These are phyloP conservation scores for Ascochyta rabiei DNA, from an alignment of 2,329 filamentous ascomycete genomes.

Conservation along the genomic window DNA sequence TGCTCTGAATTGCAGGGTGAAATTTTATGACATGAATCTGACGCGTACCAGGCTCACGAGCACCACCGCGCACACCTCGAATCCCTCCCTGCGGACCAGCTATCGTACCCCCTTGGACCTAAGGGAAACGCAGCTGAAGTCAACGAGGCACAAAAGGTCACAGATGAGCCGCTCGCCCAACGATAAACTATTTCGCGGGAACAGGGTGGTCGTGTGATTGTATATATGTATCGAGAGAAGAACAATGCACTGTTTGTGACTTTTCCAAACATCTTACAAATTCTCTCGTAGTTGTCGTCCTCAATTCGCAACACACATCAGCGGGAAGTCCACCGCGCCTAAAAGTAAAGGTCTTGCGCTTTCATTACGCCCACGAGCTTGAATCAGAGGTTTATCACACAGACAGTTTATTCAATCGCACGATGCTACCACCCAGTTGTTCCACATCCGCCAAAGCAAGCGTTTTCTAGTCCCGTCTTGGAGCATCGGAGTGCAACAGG, in stretches of 20 bases:
- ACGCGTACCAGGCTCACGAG: constrained; percentile 75
- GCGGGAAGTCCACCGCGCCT: no score
- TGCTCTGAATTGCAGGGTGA: neutral
- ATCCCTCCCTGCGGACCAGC: constrained; percentile 76
- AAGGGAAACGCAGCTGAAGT: constrained; percentile 65
- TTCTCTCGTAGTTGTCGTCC: no score
- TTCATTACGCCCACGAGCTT: no score
- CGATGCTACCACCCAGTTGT: no score
- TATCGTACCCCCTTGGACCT: constrained; percentile 79
- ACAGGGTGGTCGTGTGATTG: constrained; percentile 13
- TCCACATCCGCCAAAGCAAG: no score
- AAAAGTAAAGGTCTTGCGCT: no score
- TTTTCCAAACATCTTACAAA: no score
- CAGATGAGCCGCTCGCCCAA: constrained; percentile 64
- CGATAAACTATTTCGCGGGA: constrained; percentile 52
- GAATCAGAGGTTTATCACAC: no score
- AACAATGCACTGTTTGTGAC: neutral
- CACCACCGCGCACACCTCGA: constrained; percentile 85
- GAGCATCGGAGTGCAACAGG: no score
- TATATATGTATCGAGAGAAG: constrained; percentile 36
- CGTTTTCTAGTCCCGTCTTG: no score
- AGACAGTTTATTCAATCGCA: no score
- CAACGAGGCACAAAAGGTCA: constrained; percentile 63
- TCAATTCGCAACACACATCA: no score
- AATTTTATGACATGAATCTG: neutral